Conservation (phyloP, 140 eudicot genomes). For the Erigeron philadelphicus region DNA sequence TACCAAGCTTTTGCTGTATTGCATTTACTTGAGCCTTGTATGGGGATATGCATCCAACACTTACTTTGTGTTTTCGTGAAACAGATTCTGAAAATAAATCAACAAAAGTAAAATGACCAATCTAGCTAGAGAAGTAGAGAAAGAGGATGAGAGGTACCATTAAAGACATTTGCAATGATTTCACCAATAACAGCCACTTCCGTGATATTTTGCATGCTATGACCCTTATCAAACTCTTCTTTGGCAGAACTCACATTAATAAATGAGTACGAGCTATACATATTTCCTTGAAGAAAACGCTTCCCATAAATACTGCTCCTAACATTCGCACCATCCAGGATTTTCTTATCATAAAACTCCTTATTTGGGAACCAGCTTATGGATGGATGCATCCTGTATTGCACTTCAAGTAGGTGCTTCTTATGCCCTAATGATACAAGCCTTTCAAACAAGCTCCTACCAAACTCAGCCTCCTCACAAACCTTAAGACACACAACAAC, state of each 20-base stretch:
- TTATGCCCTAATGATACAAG: slow-evolving; percentile 42
- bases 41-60: slow-evolving; percentile 64
- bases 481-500: slow-evolving; percentile 26
- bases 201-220: slow-evolving; percentile 43
- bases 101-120: background rate
- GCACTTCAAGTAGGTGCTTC: slow-evolving; percentile 67
- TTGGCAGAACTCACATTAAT: slow-evolving; percentile 48
- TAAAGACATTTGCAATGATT: slow-evolving; percentile 49
- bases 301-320: slow-evolving; percentile 28
- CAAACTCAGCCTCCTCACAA: slow-evolving; percentile 54
- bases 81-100: slow-evolving; percentile 33
- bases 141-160: slow-evolving; percentile 33
- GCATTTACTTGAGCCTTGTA: slow-evolving; percentile 66
- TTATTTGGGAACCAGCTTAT: slow-evolving; percentile 69
- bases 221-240: slow-evolving; percentile 43
- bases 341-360: slow-evolving; percentile 50
- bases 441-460: slow-evolving; percentile 84
- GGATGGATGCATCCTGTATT: slow-evolving; percentile 85
- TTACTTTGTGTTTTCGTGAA: slow-evolving; percentile 36
- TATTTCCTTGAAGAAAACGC: slow-evolving; percentile 43
- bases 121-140: background rate
- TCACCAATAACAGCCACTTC: slow-evolving; percentile 54
- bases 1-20: slow-evolving; percentile 38
- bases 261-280: slow-evolving; percentile 65
- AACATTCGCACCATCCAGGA: slow-evolving; percentile 52